Evolutionary conservation across 176 grass and related monocot species (phyloP).

Genomic region (Zoysia pacifica): DNA sequence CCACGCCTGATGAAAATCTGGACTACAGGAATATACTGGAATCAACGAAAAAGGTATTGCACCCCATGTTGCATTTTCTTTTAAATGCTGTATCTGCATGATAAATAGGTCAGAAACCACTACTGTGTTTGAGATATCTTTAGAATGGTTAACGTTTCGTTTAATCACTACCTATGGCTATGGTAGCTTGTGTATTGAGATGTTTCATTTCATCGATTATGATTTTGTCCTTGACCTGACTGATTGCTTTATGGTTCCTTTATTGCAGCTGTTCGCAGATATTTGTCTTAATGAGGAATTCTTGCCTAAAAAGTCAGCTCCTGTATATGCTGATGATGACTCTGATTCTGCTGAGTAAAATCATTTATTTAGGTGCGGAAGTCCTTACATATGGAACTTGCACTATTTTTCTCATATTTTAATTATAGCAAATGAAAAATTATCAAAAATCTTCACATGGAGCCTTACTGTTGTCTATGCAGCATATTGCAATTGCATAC

Average conservation of each 20-base stretch:
- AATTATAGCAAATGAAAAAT: conserved; percentile 4
- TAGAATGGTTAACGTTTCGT: conserved; percentile 29
- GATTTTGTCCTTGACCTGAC: conserved; percentile 34
- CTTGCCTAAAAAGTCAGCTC: conserved; percentile 56
- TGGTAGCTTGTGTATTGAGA: conserved; percentile 18
- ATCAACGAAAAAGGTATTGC: conserved; percentile 73
- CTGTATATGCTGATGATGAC: conserved; percentile 54
- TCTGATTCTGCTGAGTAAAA: conserved; percentile 49
- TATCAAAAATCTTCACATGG: conserved; percentile 25
- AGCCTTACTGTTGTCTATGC: not conserved
- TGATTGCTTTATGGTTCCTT: conserved; percentile 24
- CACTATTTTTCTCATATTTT: conserved; percentile 17
- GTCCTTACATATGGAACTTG: conserved; percentile 9
- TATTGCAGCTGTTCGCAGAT: conserved; percentile 65
- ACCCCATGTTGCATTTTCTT: conserved; percentile 35
- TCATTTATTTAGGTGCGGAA: conserved; percentile 29
- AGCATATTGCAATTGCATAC: not conserved
- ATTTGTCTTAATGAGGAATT: conserved; percentile 78
- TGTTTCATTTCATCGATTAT: not conserved
- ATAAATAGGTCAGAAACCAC: conserved; percentile 15
- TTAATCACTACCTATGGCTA: conserved; percentile 24
- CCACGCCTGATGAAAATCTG: conserved; percentile 81
- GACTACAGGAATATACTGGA: conserved; percentile 75
- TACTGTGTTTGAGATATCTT: conserved; percentile 24
- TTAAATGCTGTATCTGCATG: conserved; percentile 33